These are phyloP conservation scores for Didymella sp. DNA, from an alignment of 2,329 filamentous ascomycete species.

Conservation along the genomic window DNA sequence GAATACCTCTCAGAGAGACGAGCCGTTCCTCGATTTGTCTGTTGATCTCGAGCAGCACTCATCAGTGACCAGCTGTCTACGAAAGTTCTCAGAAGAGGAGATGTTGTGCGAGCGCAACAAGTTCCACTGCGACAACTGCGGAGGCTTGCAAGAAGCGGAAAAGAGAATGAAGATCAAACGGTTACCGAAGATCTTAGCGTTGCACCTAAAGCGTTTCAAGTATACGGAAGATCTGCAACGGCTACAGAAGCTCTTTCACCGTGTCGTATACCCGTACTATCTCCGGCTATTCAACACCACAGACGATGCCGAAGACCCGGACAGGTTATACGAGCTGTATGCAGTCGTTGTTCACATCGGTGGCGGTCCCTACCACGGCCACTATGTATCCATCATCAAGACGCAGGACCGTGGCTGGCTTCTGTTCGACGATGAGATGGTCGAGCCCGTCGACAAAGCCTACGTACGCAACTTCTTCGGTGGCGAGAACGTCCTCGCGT, in stretches of 20 bases:
- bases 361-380: slow-evolving; percentile 93
- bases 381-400: slow-evolving; percentile 98
- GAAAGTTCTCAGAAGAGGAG: slow-evolving; percentile 96
- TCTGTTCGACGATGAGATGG: slow-evolving; percentile 97
- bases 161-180: slow-evolving; percentile 99
- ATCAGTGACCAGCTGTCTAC: slow-evolving; percentile 92
- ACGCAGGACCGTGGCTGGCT: slow-evolving; percentile 96
- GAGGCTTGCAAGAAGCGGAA: slow-evolving; percentile 94
- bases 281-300: slow-evolving; percentile 97
- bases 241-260: slow-evolving; percentile 94
- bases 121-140: slow-evolving; percentile 97
- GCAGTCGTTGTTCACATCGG: slow-evolving; percentile 98
- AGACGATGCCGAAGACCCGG: slow-evolving; percentile 90
- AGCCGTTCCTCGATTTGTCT: slow-evolving; percentile 93
- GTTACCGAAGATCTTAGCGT: slow-evolving; percentile 85
- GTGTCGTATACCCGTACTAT: slow-evolving; percentile 96
- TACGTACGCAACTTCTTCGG: slow-evolving; percentile 98
- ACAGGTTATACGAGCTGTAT: slow-evolving; percentile 94
- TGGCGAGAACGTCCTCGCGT: slow-evolving; percentile 82
- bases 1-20: slow-evolving; percentile 91
- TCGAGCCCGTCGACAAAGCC: slow-evolving; percentile 95
- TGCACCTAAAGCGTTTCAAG: slow-evolving; percentile 97
- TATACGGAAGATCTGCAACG: slow-evolving; percentile 95
- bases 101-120: slow-evolving; percentile 98
- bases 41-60: slow-evolving; percentile 96